A percentile compares a stretch with the other conserved stretches of the same genome.
Conservation (phyloP, 139 green algal species). For the Chlorella ohadii region DNA sequence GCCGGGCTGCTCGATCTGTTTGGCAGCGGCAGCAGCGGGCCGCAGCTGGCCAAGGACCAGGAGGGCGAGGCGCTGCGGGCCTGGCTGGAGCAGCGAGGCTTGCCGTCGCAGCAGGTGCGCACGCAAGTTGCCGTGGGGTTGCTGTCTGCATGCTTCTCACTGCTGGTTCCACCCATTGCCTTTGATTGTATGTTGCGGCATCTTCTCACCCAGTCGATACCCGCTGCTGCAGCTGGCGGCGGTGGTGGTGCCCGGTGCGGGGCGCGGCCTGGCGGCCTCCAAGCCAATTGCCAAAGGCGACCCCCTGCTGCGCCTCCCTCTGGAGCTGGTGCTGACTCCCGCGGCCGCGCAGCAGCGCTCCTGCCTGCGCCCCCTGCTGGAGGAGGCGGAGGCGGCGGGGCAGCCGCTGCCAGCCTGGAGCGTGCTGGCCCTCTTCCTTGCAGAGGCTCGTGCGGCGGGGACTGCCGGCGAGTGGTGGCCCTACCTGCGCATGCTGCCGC, state of each 20-base stretch:
- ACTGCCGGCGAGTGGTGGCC: conserved; percentile 30
- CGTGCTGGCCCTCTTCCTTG: conserved; percentile 69
- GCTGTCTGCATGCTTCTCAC: too few species aligned
- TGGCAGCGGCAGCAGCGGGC: not conserved
- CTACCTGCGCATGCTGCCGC: conserved; percentile 59
- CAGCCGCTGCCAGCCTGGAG: conserved; percentile 66
- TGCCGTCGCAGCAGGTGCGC: conserved; percentile 18
- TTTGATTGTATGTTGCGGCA: too few species aligned
- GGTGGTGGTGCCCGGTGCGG: conserved; percentile 31
- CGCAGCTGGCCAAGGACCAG: not conserved
- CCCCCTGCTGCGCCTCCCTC: conserved; percentile 62
- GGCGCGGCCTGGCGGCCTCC: conserved; percentile 63
- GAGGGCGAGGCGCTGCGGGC: not conserved
- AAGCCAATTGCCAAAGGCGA: conserved; percentile 47
- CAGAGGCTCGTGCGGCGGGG: conserved; percentile 42
- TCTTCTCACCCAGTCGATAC: too few species aligned
- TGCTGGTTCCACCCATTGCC: too few species aligned
- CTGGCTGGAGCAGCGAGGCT: not conserved
- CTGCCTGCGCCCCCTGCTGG: conserved; percentile 15
- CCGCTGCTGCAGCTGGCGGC: not conserved
- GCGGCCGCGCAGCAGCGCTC: conserved; percentile 46
- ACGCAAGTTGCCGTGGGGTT: too few species aligned
- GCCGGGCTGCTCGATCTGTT: conserved; percentile 11
- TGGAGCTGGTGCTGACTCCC: conserved; percentile 54
- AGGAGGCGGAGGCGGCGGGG: not conserved